A percentile compares a stretch with the other conserved stretches of the same genome.
phyloP scores from a whole-genome alignment of 495 filamentous ascomycete species.

The Cercophora samala region DNA sequence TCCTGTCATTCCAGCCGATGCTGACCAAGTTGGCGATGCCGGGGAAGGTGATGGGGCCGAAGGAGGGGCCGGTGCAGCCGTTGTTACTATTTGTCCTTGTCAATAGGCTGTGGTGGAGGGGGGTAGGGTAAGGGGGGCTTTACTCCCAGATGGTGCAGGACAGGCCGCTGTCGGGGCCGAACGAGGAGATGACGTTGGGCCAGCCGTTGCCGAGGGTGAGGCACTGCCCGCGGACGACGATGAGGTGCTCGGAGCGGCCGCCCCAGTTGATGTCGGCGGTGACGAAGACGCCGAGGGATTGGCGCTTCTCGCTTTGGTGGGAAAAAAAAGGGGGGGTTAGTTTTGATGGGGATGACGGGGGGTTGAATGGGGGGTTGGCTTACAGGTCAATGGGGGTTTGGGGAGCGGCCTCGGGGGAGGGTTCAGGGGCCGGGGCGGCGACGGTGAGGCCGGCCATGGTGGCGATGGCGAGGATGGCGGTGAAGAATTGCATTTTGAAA shows the following conservation, averaged over 20 bases:
- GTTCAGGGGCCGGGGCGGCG: neutral
- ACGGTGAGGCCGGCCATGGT: neutral
- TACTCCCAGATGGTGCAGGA: neutral
- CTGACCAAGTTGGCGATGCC: neutral
- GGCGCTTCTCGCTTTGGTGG: neutral
- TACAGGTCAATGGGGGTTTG: neutral
- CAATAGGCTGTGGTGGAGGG: neutral
- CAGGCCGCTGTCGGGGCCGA: neutral
- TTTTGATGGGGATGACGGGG: neutral
- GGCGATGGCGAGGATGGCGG: slow-evolving; percentile 1
- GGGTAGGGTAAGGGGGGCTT: too few species aligned
- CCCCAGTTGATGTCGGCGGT: neutral
- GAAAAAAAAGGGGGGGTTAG: neutral
- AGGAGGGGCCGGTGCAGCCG: neutral
- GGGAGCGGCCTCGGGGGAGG: neutral
- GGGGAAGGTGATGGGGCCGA: neutral
- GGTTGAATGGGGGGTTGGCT: neutral
- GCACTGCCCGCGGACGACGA: neutral
- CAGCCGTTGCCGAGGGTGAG: slow-evolving; percentile 1
- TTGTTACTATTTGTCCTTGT: neutral
- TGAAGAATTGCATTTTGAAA: slow-evolving; percentile 1
- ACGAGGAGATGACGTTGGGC: slow-evolving; percentile 3
- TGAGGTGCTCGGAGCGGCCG: neutral
- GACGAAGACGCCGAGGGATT: neutral
- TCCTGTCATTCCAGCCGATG: slow-evolving; percentile 1